Percentiles rank a stretch among this genome's conserved stretches.
Evolutionary conservation across 2,329 filamentous ascomycete genomes (phyloP).

Genomic region (Ophiostoma ulmi): DNA sequence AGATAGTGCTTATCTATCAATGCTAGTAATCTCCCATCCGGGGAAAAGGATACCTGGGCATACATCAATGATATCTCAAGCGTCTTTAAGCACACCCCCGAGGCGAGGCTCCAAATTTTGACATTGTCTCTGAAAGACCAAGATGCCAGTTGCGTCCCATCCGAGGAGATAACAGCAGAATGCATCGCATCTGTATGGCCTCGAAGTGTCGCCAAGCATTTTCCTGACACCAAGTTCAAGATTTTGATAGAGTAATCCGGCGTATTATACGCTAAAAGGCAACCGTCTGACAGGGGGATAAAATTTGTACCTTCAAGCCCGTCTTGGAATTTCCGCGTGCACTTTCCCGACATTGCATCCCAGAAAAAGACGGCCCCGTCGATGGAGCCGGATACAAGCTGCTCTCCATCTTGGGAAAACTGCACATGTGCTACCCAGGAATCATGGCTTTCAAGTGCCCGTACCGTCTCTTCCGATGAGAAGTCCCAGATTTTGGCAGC

Average conservation of each 20-base stretch:
- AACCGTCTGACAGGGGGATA: neutral
- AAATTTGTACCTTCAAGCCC: accelerated
- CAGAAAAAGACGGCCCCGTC: neutral
- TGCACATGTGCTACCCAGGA: accelerated
- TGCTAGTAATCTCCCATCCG: neutral
- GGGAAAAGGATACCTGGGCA: neutral
- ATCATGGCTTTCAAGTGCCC: neutral
- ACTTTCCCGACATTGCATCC: neutral
- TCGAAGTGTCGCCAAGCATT: neutral
- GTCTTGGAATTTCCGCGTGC: neutral
- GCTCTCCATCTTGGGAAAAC: neutral
- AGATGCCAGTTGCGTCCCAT: neutral
- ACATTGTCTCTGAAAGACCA: neutral
- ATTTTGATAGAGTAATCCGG: neutral
- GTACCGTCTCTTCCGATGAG: neutral
- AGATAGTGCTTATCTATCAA: no score
- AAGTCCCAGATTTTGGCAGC: neutral
- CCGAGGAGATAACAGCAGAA: neutral
- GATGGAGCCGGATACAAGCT: neutral
- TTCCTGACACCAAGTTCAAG: neutral
- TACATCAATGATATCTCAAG: neutral
- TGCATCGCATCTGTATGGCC: neutral
- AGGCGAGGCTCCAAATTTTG: neutral
- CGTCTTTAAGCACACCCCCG: neutral
- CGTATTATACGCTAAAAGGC: neutral